Percentiles rank a stretch among this genome's conserved stretches.
phyloP scores from a whole-genome alignment of 192 early-diverging fungal species.

The Backusella parvicylindrica region DNA sequence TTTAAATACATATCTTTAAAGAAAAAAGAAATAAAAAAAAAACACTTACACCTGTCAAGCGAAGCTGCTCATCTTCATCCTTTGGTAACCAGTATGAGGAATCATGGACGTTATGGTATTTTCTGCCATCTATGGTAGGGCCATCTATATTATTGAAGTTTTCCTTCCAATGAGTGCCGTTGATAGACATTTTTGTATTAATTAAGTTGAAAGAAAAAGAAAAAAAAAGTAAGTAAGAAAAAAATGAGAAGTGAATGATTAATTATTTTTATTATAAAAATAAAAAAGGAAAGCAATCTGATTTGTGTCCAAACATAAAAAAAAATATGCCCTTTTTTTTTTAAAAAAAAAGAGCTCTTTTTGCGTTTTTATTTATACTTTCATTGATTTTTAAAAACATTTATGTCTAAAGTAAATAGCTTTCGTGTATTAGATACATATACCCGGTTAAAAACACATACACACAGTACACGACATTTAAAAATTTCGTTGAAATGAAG shows the following conservation, averaged over 20 bases:
- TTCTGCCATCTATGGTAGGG: background rate
- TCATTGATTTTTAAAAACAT: background rate
- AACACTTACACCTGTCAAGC: conserved; percentile 13
- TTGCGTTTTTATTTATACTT: background rate
- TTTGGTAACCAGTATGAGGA: conserved; percentile 15
- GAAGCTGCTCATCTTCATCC: conserved; percentile 24
- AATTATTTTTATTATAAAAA: background rate
- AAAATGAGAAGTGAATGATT: background rate
- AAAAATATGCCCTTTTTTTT: background rate
- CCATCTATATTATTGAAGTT: background rate
- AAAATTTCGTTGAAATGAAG: background rate
- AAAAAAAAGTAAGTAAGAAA: background rate
- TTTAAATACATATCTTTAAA: background rate
- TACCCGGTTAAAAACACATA: background rate
- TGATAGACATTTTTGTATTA: background rate
- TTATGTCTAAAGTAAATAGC: background rate
- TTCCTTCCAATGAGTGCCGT: background rate
- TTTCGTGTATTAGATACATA: background rate
- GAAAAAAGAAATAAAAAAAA: background rate
- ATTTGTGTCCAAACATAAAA: background rate
- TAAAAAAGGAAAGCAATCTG: background rate
- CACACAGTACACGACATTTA: background rate
- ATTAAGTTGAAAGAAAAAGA: background rate
- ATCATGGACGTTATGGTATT: conserved; percentile 12
- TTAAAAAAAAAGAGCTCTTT: background rate